Percentiles rank a stretch among this genome's conserved stretches.
These are phyloP conservation scores for Cryphonectria naterciae DNA, from an alignment of 2,329 filamentous ascomycete species.

Conservation along the genomic window DNA sequence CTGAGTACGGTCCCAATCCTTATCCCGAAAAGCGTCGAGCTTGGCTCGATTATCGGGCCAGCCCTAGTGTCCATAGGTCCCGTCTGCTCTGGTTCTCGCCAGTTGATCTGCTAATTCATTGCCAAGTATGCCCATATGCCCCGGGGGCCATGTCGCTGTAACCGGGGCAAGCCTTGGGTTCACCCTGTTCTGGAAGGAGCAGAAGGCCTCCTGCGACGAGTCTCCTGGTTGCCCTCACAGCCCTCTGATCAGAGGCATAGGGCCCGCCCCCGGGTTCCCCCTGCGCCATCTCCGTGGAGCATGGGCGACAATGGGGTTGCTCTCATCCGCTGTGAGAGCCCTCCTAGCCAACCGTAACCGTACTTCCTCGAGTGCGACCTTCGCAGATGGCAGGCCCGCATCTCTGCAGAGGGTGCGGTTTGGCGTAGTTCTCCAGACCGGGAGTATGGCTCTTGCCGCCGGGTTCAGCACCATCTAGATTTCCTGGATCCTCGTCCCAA, in stretches of 20 bases:
- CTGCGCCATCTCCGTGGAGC: too few species aligned
- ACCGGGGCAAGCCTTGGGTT: neutral
- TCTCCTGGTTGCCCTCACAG: neutral
- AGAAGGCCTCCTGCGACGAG: neutral
- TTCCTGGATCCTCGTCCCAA: too few species aligned
- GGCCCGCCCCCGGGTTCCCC: too few species aligned
- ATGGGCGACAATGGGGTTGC: too few species aligned
- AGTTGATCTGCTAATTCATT: neutral
- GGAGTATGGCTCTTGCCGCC: too few species aligned
- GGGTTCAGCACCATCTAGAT: too few species aligned
- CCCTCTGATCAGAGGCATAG: neutral
- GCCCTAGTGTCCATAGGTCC: neutral
- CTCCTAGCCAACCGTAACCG: too few species aligned
- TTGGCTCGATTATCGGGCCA: neutral
- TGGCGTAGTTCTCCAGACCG: too few species aligned
- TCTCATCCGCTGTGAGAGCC: too few species aligned
- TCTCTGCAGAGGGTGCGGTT: too few species aligned
- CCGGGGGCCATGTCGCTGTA: neutral
- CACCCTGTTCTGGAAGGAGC: neutral
- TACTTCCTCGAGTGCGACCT: too few species aligned
- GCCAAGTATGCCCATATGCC: neutral
- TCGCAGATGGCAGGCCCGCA: too few species aligned
- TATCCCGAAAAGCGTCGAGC: neutral
- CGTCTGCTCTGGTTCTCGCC: neutral
- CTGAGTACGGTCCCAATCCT: neutral